A percentile compares a stretch with the other conserved stretches of the same genome.
phyloP scores from a whole-genome alignment of 2,329 filamentous ascomycete species.

The Fusarium subtropicale region DNA sequence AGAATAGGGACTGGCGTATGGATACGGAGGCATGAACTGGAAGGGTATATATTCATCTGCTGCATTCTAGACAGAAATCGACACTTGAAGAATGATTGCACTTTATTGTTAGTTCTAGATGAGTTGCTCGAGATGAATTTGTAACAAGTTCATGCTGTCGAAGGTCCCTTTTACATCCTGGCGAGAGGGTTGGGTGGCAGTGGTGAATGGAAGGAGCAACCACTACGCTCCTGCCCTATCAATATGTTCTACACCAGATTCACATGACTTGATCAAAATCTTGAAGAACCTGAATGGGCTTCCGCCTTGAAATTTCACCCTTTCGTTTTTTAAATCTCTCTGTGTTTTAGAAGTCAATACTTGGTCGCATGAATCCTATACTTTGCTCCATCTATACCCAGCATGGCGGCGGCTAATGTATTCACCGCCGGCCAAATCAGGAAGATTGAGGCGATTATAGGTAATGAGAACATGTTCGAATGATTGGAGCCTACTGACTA shows the following conservation, averaged over 20 bases:
- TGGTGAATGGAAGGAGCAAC: constrained; percentile 12
- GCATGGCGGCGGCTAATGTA: constrained; percentile 41
- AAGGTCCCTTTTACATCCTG: not conserved
- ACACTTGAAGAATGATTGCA: constrained; percentile 11
- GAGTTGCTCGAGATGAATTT: not conserved
- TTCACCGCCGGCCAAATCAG: constrained; percentile 35
- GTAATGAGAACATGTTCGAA: constrained; percentile 14
- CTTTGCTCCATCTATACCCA: not conserved
- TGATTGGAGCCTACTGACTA: not conserved
- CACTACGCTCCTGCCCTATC: constrained; percentile 10
- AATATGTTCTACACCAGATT: not conserved
- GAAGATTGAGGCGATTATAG: constrained; percentile 43
- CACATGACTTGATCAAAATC: constrained; percentile 16
- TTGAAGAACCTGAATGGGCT: not conserved
- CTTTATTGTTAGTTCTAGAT: not conserved
- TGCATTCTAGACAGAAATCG: constrained; percentile 33
- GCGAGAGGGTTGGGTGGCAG: not conserved
- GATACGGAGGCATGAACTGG: constrained; percentile 29
- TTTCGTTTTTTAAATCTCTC: not conserved
- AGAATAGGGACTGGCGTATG: constrained; percentile 32
- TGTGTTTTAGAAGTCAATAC: not conserved
- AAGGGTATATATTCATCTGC: constrained; percentile 37
- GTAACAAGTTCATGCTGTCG: not conserved
- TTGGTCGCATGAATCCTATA: not conserved
- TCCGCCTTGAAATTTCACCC: not conserved